Conservation (phyloP, 1,139 yeast genomes). For the Sugiyamaella sp. region DNA sequence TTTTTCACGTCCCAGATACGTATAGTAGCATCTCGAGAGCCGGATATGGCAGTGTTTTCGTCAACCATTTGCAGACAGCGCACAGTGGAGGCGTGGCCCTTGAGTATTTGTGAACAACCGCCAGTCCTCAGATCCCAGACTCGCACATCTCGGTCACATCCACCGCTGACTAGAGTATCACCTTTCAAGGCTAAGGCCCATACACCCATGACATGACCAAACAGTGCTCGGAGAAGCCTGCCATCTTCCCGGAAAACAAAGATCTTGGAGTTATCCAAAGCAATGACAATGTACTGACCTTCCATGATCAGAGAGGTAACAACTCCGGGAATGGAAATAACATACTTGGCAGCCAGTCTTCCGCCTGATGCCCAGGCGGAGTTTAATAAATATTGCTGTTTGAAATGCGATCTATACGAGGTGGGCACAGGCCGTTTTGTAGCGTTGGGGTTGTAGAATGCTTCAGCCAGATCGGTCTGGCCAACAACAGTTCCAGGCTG, state of each 20-base stretch:
- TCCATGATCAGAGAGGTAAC: constrained; percentile 46
- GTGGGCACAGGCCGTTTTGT: constrained; percentile 41
- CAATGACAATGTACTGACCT: constrained; percentile 45
- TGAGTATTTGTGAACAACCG: constrained; percentile 71
- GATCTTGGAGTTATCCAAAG: constrained; percentile 49
- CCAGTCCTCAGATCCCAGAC: constrained; percentile 87
- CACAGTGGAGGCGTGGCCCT: constrained; percentile 95
- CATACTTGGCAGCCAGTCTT: constrained; percentile 43
- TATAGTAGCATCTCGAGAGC: constrained; percentile 87
- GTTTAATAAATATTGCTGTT: constrained; percentile 47
- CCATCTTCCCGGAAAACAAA: constrained; percentile 62
- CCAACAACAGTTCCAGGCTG: neutral
- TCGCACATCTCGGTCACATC: constrained; percentile 86
- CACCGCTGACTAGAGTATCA: constrained; percentile 81
- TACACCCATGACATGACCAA: constrained; percentile 96
- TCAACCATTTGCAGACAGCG: constrained; percentile 81
- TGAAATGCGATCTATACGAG: constrained; percentile 47
- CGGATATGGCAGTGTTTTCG: constrained; percentile 77
- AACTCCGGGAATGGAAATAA: constrained; percentile 41
- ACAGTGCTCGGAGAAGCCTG: constrained; percentile 62
- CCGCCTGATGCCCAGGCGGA: constrained; percentile 50
- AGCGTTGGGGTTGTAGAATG: constrained; percentile 43
- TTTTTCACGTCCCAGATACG: constrained; percentile 88
- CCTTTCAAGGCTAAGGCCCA: constrained; percentile 91
- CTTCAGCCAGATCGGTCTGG: constrained; percentile 36